Conservation (phyloP, 768 basidiomycete species). For the Ramaria sp. region DNA sequence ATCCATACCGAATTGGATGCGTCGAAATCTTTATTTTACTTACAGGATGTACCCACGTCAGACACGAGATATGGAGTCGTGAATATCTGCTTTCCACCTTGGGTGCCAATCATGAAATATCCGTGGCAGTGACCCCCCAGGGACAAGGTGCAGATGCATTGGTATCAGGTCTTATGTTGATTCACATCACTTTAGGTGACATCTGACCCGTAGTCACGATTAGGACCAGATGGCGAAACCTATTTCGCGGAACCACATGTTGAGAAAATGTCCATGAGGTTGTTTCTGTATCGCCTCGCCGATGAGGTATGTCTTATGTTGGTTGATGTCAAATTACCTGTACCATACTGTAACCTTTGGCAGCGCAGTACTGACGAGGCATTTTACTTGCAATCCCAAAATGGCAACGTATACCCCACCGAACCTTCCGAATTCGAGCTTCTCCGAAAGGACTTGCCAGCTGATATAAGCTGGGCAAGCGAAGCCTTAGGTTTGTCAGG, state of each 20-base stretch:
- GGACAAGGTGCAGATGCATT: constrained; percentile 48
- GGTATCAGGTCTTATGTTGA: neutral
- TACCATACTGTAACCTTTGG: neutral
- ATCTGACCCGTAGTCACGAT: neutral
- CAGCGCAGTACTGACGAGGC: constrained; percentile 24
- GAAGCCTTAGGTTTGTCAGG: constrained; percentile 57
- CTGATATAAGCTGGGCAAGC: constrained; percentile 62
- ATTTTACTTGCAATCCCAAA: constrained; percentile 81
- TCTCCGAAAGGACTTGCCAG: constrained; percentile 55
- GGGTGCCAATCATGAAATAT: constrained; percentile 38
- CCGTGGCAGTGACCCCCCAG: constrained; percentile 66
- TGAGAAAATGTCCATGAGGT: constrained; percentile 54
- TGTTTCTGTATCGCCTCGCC: constrained; percentile 31
- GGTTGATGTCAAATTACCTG: neutral
- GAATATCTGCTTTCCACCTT: constrained; percentile 49
- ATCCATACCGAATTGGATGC: neutral
- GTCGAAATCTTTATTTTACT: too few relatives aligned
- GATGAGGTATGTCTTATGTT: neutral
- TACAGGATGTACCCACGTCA: neutral
- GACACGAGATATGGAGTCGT: constrained; percentile 46
- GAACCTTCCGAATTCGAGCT: constrained; percentile 49
- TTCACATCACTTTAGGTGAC: neutral
- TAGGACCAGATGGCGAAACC: constrained; percentile 36
- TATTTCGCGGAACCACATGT: constrained; percentile 73
- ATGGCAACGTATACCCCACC: constrained; percentile 70